Conservation (phyloP, 2,329 filamentous ascomycete species). For the Fusarium pseudoanthophilum region DNA sequence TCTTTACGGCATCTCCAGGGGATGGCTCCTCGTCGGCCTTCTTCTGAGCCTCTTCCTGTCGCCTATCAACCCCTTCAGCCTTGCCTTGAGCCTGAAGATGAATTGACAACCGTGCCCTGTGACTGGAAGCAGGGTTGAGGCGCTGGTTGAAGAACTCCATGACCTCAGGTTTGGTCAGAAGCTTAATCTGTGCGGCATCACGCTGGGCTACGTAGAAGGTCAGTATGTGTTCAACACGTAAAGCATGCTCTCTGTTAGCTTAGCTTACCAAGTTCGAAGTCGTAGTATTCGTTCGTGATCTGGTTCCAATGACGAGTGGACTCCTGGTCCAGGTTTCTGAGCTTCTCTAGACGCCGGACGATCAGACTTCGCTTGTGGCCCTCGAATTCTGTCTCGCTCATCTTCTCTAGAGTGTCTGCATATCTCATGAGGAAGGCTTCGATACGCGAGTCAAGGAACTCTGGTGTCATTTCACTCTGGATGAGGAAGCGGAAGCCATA, state of each 20-base stretch:
- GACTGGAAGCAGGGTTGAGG: constrained; percentile 78
- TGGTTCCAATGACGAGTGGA: constrained; percentile 85
- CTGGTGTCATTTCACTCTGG: constrained; percentile 87
- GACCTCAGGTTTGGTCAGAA: constrained; percentile 82
- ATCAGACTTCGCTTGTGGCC: constrained; percentile 90
- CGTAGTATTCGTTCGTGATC: constrained; percentile 85
- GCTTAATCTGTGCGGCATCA: constrained; percentile 79
- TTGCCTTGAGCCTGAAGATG: constrained; percentile 81
- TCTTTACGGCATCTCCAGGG: constrained; percentile 49
- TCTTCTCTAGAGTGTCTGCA: constrained; percentile 72
- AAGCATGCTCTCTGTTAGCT: constrained; percentile 46
- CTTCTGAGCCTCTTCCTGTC: constrained; percentile 57
- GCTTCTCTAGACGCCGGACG: constrained; percentile 86
- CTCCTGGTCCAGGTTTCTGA: constrained; percentile 92
- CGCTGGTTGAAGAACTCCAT: constrained; percentile 80
- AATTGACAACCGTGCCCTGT: constrained; percentile 84
- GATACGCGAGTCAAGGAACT: constrained; percentile 88
- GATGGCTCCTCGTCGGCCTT: constrained; percentile 49
- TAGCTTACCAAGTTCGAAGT: constrained; percentile 86
- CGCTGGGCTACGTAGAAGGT: constrained; percentile 65
- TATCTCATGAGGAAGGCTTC: constrained; percentile 83
- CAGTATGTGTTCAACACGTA: constrained; percentile 15
- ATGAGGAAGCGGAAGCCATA: constrained; percentile 90
- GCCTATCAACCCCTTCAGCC: constrained; percentile 57
- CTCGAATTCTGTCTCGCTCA: constrained; percentile 88